Base-by-base conservation (phyloP, 106 monocot genomes). In the Cymbidium sinense region DNA sequence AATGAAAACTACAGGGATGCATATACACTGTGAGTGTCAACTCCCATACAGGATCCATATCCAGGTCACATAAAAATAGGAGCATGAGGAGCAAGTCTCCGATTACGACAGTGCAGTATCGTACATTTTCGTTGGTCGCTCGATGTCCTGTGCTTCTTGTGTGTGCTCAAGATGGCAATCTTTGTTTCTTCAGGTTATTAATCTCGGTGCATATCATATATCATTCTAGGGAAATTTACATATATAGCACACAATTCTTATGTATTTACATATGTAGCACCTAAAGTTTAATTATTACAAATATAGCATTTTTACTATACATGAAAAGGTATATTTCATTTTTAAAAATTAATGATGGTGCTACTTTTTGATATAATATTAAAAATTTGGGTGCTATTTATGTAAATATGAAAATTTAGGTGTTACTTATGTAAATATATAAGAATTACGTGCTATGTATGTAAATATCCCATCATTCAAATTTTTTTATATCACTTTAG, bases 111-210 rank as follows among this genome's bases (percentile, higher is more conserved):
- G 65, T 96, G 37, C 89, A 96, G 55, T 96, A 96, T 65, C 93
- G 96, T 36, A 94, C 94, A 8, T 96, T 94, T 77, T 96, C 96
- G 81, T 84, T 96, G 20, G 84, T 88, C 9, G 84, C 86, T 28
- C 88, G 91, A 9, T 86, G 93, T 80, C 89, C 96, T 70, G 96
- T 96, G 31, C 91, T 96, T 82, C 94, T 96, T 81, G 87, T 80
- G 70, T 96, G 88, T 80, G 80, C 88, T 79, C 96, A 86, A 87
- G 94, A 96, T 86, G 96, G 96, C 58, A 94, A 83, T 43, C 72
- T 96, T 64, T 94, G 82, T 79, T 91, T 96, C 77, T 93, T 93
- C 87, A 96, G 96, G 96, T 96, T 54, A 17, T 73, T 27, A 27
- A 74, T 78, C 17, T 43, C 79, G 39, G 54, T 67, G 64, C 64